These are phyloP conservation scores for Rossbeevera mucosa DNA, from an alignment of 768 basidiomycete species.

Conservation along the genomic window DNA sequence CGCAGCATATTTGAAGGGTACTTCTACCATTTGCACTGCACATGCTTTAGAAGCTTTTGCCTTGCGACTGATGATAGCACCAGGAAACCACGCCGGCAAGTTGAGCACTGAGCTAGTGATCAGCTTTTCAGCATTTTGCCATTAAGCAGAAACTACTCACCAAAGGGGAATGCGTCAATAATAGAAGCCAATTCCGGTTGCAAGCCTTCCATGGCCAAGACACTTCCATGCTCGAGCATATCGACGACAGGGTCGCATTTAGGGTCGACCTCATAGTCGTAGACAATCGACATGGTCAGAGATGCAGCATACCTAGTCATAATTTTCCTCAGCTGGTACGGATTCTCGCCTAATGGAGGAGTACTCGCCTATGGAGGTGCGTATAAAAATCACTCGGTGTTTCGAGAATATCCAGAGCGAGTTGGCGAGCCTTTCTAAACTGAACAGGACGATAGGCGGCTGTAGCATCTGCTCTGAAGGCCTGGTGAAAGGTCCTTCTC, in stretches of 20 bases:
- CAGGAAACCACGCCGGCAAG: constrained; percentile 24
- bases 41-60: constrained; percentile 7
- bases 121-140: neutral
- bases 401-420: constrained; percentile 12
- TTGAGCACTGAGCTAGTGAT: constrained; percentile 14
- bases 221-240: constrained; percentile 33
- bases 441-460: constrained; percentile 14
- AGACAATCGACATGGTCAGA: constrained; percentile 38
- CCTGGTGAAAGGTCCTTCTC: constrained; percentile 22
- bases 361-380: constrained; percentile 11
- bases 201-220: constrained; percentile 9
- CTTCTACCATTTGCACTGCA: constrained; percentile 11
- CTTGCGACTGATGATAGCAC: constrained; percentile 24
- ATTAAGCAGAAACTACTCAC: constrained; percentile 1
- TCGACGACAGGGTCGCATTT: constrained; percentile 36
- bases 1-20: constrained; percentile 13
- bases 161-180: constrained; percentile 22
- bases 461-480: constrained; percentile 17
- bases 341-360: no score
- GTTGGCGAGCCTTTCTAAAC: constrained; percentile 16
- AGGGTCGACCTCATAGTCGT: constrained; percentile 36
- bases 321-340: neutral
- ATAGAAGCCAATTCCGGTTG: constrained; percentile 16
- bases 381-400: neutral
- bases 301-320: constrained; percentile 30